Evolutionary conservation across 2,329 filamentous ascomycete genomes (phyloP).

Genomic region (Nannizziopsis arthrosporioides): DNA sequence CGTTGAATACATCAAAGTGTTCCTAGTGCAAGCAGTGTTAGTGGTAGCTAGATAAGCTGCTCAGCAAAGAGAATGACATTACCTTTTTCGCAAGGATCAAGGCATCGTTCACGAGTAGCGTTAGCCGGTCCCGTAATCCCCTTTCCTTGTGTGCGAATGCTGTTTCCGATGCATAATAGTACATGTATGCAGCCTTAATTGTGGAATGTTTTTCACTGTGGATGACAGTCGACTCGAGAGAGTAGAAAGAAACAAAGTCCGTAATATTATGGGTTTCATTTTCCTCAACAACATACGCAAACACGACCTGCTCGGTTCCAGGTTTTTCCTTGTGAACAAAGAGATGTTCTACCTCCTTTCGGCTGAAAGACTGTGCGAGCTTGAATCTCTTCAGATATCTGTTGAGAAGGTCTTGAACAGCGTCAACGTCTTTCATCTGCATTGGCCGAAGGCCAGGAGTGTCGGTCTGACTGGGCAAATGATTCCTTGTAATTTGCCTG

Average conservation of each 20-base stretch:
- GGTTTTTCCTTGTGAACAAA: slow-evolving; percentile 57
- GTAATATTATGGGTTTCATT: slow-evolving; percentile 65
- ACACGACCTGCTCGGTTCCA: slow-evolving; percentile 69
- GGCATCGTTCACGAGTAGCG: slow-evolving; percentile 68
- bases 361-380: slow-evolving; percentile 68
- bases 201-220: slow-evolving; percentile 63
- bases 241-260: slow-evolving; percentile 96
- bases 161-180: slow-evolving; percentile 84
- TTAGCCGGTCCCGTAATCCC: slow-evolving; percentile 66
- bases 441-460: slow-evolving; percentile 69
- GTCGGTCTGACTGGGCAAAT: slow-evolving; percentile 60
- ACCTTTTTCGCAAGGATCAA: slow-evolving; percentile 76
- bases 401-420: slow-evolving; percentile 60
- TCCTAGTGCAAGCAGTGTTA: slow-evolving; percentile 32
- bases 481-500: slow-evolving; percentile 76
- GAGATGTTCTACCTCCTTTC: slow-evolving; percentile 80
- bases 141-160: slow-evolving; percentile 49
- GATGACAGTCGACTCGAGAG: slow-evolving; percentile 85
- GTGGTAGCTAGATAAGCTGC: slow-evolving; percentile 7
- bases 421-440: slow-evolving; percentile 64
- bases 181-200: slow-evolving; percentile 85
- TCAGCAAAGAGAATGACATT: slow-evolving; percentile 13
- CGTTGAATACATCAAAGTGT: slow-evolving; percentile 94
- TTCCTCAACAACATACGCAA: slow-evolving; percentile 82
- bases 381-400: slow-evolving; percentile 71